Percentiles rank a stretch among this genome's conserved stretches.
phyloP scores from a whole-genome alignment of 2,329 filamentous ascomycete species.

The Hirsutella rhossiliensis region DNA sequence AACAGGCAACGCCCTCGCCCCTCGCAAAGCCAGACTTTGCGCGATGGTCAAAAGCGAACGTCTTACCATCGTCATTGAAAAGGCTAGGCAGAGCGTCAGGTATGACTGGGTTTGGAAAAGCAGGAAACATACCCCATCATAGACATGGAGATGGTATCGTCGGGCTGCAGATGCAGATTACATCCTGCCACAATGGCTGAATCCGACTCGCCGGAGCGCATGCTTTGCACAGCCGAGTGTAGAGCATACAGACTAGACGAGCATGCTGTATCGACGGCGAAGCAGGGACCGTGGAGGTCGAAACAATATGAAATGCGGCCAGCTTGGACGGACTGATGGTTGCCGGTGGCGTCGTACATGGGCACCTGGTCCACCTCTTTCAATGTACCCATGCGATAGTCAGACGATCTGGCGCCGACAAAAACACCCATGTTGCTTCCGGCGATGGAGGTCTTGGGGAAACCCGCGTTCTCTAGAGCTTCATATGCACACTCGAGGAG shows the following conservation, averaged over 20 bases:
- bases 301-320: conserved; percentile 45
- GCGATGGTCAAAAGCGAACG: conserved; percentile 25
- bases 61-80: conserved; percentile 38
- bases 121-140: conserved; percentile 8
- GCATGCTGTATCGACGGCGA: conserved; percentile 40
- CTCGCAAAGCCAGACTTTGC: conserved; percentile 40
- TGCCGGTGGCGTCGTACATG: conserved; percentile 39
- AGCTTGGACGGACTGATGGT: conserved; percentile 37
- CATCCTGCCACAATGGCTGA: conserved; percentile 34
- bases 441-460: conserved; percentile 31
- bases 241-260: conserved; percentile 37
- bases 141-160: conserved; percentile 19
- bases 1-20: conserved; percentile 43
- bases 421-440: conserved; percentile 37
- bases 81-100: conserved; percentile 1
- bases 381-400: conserved; percentile 32
- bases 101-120: background rate
- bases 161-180: conserved; percentile 33
- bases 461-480: conserved; percentile 39
- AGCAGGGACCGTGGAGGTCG: conserved; percentile 38
- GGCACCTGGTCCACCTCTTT: conserved; percentile 33
- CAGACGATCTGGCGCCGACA: conserved; percentile 32
- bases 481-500: conserved; percentile 42
- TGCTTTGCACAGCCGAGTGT: conserved; percentile 36
- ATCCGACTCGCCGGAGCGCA: conserved; percentile 31